A percentile compares a stretch with the other conserved stretches of the same genome.
These are phyloP conservation scores for Fonsecaea pedrosoi DNA, from an alignment of 2,329 filamentous ascomycete species.

Conservation along the genomic window DNA sequence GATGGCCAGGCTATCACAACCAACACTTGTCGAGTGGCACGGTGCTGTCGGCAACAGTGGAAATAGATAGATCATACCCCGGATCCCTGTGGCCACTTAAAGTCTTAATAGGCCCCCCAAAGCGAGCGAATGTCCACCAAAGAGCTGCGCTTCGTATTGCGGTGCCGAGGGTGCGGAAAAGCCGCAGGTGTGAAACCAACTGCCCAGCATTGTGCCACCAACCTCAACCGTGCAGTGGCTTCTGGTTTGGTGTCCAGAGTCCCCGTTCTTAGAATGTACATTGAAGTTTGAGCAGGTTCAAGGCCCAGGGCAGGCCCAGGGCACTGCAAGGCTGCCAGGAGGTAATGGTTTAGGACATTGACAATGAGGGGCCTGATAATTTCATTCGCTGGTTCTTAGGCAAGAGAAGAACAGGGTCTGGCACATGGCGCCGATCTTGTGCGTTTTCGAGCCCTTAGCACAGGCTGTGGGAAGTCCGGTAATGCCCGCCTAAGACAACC, in stretches of 20 bases:
- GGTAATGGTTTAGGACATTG: background rate
- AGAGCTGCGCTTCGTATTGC: background rate
- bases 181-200: background rate
- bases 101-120: background rate
- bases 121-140: background rate
- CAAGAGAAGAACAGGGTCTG: background rate
- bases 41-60: conserved; percentile 1
- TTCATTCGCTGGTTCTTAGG: background rate
- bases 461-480: background rate
- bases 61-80: conserved; percentile 1
- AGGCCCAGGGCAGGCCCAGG: background rate
- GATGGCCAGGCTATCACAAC: background rate
- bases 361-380: background rate
- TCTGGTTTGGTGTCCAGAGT: background rate
- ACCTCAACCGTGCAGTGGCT: background rate
- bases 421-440: background rate
- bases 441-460: background rate
- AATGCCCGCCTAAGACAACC: background rate
- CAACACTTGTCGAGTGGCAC: background rate
- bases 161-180: background rate
- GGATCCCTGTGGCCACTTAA: background rate
- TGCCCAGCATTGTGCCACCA: background rate
- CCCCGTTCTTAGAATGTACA: background rate
- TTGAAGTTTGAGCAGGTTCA: background rate
- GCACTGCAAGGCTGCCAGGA: background rate